These are phyloP conservation scores for Pichia phayaonensis DNA, from an alignment of 805 yeast species.

Conservation along the genomic window DNA sequence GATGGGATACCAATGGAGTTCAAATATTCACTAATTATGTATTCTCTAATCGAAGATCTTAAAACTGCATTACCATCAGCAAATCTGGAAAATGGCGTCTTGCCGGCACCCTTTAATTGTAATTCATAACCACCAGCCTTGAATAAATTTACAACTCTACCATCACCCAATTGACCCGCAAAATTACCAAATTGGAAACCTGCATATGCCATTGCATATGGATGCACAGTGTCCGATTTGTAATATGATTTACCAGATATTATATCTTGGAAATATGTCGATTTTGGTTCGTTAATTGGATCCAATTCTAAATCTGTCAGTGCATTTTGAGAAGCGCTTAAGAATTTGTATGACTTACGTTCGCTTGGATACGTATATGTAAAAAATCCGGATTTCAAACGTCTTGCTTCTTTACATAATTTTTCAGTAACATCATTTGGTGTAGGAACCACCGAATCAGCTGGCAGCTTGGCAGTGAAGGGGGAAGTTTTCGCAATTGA, in stretches of 20 bases:
- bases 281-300: constrained; percentile 24
- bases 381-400: constrained; percentile 53
- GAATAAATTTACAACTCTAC: constrained; percentile 79
- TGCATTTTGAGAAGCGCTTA: constrained; percentile 55
- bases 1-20: constrained; percentile 79
- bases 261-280: constrained; percentile 36
- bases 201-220: constrained; percentile 88
- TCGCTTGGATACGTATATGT: constrained; percentile 66
- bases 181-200: constrained; percentile 95
- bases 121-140: constrained; percentile 54
- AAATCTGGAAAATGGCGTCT: constrained; percentile 86
- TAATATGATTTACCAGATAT: constrained; percentile 53
- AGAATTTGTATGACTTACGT: constrained; percentile 43
- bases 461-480: constrained; percentile 21
- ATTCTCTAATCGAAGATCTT: constrained; percentile 83
- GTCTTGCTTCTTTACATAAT: constrained; percentile 31
- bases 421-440: constrained; percentile 9
- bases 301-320: constrained; percentile 56
- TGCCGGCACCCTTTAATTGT: constrained; percentile 88
- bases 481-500: constrained; percentile 23
- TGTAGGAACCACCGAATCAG: constrained; percentile 26
- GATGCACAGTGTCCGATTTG: constrained; percentile 35
- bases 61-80: constrained; percentile 96
- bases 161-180: constrained; percentile 97
- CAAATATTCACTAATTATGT: constrained; percentile 74